phyloP scores from a whole-genome alignment of 2,329 filamentous ascomycete species.

The Fusarium udum region DNA sequence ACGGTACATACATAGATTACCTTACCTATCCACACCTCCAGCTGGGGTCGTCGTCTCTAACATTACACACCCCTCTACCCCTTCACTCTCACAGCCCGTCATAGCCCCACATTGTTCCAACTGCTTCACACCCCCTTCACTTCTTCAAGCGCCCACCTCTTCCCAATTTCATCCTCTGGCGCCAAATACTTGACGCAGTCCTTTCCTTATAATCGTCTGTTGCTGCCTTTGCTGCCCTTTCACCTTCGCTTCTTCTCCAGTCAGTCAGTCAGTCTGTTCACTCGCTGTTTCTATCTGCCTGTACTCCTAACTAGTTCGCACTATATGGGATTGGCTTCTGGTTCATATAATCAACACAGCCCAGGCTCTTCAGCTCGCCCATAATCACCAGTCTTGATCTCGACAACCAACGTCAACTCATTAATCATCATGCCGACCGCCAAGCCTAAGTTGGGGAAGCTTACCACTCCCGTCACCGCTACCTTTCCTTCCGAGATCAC shows the following conservation, averaged over 20 bases:
- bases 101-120: slow-evolving; percentile 37
- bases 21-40: slow-evolving; percentile 27
- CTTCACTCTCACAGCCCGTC: slow-evolving; percentile 33
- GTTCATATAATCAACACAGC: slow-evolving; percentile 32
- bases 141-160: slow-evolving; percentile 42
- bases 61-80: slow-evolving; percentile 33
- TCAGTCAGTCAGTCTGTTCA: slow-evolving; percentile 40
- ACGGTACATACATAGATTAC: neutral
- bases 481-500: slow-evolving; percentile 70
- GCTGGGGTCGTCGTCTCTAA: slow-evolving; percentile 19
- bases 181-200: slow-evolving; percentile 43
- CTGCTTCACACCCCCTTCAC: slow-evolving; percentile 40
- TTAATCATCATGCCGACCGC: slow-evolving; percentile 58
- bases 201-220: slow-evolving; percentile 43
- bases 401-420: slow-evolving; percentile 14
- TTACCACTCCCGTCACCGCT: slow-evolving; percentile 70
- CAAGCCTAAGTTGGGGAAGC: slow-evolving; percentile 69
- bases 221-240: slow-evolving; percentile 37
- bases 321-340: slow-evolving; percentile 37
- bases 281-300: slow-evolving; percentile 40
- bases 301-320: slow-evolving; percentile 29
- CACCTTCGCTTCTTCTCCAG: slow-evolving; percentile 38
- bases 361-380: slow-evolving; percentile 24
- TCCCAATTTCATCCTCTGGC: slow-evolving; percentile 38
- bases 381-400: slow-evolving; percentile 21